phyloP scores from a whole-genome alignment of 164 flowering plant genomes.

The Dillenia suffruticosa region DNA sequence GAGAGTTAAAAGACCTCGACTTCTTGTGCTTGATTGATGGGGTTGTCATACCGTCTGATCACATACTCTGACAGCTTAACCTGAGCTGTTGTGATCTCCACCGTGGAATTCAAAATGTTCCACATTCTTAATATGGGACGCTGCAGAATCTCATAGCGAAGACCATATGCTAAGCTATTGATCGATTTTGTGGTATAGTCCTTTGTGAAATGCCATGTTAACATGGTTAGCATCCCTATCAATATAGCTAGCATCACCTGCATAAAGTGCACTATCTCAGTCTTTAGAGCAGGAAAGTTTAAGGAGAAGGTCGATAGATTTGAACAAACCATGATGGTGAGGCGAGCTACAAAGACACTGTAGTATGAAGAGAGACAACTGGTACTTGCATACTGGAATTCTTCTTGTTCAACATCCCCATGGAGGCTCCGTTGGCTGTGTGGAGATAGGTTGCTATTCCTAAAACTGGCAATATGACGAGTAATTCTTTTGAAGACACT shows the following conservation, averaged over 20 bases:
- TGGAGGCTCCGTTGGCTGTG: constrained; percentile 32
- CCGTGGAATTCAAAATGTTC: constrained; percentile 86
- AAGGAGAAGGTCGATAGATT: background rate
- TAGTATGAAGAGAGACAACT: constrained; percentile 83
- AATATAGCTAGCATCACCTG: constrained; percentile 97
- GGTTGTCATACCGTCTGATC: constrained; percentile 50
- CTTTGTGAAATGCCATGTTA: constrained; percentile 95
- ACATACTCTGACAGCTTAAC: constrained; percentile 91
- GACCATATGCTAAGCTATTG: constrained; percentile 78
- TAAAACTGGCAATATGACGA: constrained; percentile 18
- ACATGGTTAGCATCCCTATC: constrained; percentile 81
- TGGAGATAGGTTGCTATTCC: constrained; percentile 22
- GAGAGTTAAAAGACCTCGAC: constrained; percentile 49
- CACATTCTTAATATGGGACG: constrained; percentile 92
- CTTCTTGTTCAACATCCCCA: constrained; percentile 50
- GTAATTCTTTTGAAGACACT: constrained; percentile 22
- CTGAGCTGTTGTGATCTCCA: constrained; percentile 84
- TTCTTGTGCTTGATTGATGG: constrained; percentile 54
- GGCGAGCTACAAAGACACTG: constrained; percentile 92
- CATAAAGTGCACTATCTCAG: constrained; percentile 11
- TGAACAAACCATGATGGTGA: constrained; percentile 79
- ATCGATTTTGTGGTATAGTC: constrained; percentile 79
- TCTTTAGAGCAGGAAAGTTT: background rate
- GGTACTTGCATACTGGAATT: constrained; percentile 45
- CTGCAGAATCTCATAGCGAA: constrained; percentile 88